A percentile compares a stretch with the other conserved stretches of the same genome.
These are phyloP conservation scores for Alternaria hordeiaustralica DNA, from an alignment of 2,329 filamentous ascomycete species.

Conservation along the genomic window DNA sequence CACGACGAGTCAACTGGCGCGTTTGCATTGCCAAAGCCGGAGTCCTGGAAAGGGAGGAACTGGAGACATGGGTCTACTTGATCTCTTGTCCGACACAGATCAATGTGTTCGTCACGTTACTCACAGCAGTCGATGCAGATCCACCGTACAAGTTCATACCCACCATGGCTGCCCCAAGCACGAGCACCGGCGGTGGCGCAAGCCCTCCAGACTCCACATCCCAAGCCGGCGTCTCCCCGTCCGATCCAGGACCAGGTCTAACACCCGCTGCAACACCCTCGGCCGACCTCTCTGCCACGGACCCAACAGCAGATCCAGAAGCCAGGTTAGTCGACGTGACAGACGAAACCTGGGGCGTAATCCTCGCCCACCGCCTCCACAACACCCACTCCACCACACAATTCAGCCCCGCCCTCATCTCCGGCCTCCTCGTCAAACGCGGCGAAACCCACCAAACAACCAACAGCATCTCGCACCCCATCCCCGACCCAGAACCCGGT, in stretches of 20 bases:
- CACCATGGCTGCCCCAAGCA: constrained; percentile 30
- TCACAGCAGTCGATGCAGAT: constrained; percentile 70
- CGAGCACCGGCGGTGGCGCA: constrained; percentile 21
- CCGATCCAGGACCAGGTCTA: constrained; percentile 45
- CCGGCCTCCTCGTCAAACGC: constrained; percentile 54
- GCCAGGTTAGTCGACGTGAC: constrained; percentile 73
- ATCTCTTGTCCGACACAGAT: constrained; percentile 46
- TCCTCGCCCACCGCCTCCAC: constrained; percentile 66
- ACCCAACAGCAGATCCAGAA: constrained; percentile 62
- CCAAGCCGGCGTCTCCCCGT: constrained; percentile 42
- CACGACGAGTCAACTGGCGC: constrained; percentile 76
- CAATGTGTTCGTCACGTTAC: constrained; percentile 57
- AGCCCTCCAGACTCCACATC: constrained; percentile 42
- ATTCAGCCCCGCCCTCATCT: constrained; percentile 49
- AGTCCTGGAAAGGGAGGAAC: constrained; percentile 70
- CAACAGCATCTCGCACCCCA: constrained; percentile 18
- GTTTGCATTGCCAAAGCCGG: constrained; percentile 76
- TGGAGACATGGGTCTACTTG: constrained; percentile 54
- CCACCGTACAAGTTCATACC: constrained; percentile 70
- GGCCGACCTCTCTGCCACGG: constrained; percentile 54
- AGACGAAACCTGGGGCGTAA: constrained; percentile 77
- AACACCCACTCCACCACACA: constrained; percentile 45
- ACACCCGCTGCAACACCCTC: constrained; percentile 73
- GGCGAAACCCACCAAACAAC: constrained; percentile 25
- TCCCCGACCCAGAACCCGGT: constrained; percentile 33